Percentiles rank a stretch among this genome's conserved stretches.
Conservation (phyloP, 768 basidiomycete species). For the Russula griseocarnosa region DNA sequence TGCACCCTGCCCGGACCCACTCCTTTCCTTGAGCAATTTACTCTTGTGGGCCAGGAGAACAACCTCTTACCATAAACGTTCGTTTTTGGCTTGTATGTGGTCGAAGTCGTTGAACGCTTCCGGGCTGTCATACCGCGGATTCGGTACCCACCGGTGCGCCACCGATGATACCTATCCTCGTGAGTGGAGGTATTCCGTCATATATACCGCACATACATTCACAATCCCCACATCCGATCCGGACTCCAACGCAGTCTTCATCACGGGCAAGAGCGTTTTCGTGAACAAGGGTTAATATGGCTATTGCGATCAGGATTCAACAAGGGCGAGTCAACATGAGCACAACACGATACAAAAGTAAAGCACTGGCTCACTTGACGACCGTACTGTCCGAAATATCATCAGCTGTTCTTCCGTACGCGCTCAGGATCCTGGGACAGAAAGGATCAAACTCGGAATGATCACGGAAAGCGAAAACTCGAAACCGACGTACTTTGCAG, state of each 20-base stretch:
- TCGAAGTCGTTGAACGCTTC: slow-evolving; percentile 32
- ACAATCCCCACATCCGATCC: slow-evolving; percentile 59
- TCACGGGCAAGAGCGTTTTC: slow-evolving; percentile 48
- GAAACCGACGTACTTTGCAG: slow-evolving; percentile 40
- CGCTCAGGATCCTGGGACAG: slow-evolving; percentile 19
- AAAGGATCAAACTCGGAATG: background rate
- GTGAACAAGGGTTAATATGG: slow-evolving; percentile 57
- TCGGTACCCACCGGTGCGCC: slow-evolving; percentile 9
- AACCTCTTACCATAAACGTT: slow-evolving; percentile 27
- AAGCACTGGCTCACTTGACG: slow-evolving; percentile 40
- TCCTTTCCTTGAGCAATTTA: background rate
- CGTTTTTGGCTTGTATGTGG: slow-evolving; percentile 20
- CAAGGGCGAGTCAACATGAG: background rate
- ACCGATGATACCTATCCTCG: slow-evolving; percentile 28
- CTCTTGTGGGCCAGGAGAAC: background rate
- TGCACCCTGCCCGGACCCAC: slow-evolving; percentile 37
- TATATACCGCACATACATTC: slow-evolving; percentile 39
- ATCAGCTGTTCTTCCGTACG: slow-evolving; percentile 19
- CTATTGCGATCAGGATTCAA: slow-evolving; percentile 35
- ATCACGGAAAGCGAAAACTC: no score
- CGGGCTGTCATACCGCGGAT: slow-evolving; percentile 24
- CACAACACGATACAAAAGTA: background rate
- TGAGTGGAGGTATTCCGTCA: background rate
- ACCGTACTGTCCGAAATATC: slow-evolving; percentile 34
- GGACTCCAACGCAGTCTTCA: slow-evolving; percentile 47